A percentile compares a stretch with the other conserved stretches of the same genome.
Evolutionary conservation across 2,329 filamentous ascomycete genomes (phyloP).

Genomic region (Xylaria sp.): DNA sequence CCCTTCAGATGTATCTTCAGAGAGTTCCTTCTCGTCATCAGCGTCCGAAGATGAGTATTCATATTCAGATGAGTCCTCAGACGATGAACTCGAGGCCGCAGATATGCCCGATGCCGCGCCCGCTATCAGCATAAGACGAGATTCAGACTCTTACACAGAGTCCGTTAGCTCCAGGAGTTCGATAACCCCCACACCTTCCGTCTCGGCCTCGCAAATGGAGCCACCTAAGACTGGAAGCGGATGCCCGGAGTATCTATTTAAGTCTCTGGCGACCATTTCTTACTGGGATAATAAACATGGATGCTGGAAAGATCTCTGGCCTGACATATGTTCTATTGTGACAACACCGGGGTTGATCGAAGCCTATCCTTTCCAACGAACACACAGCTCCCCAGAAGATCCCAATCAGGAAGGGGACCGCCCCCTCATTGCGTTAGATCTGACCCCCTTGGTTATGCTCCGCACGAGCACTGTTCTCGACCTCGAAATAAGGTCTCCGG

Average conservation of each 20-base stretch:
- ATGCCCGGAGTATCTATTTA: constrained; percentile 51
- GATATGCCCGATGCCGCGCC: constrained; percentile 65
- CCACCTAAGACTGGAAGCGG: constrained; percentile 55
- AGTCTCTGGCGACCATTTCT: constrained; percentile 61
- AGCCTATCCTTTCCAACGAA: constrained; percentile 53
- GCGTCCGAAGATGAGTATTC: constrained; percentile 55
- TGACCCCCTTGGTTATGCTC: constrained; percentile 89
- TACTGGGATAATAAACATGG: constrained; percentile 67
- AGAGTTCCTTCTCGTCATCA: constrained; percentile 38
- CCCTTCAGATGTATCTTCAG: constrained; percentile 73
- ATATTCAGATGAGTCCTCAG: constrained; percentile 52
- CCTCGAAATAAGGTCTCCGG: constrained; percentile 89
- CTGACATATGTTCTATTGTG: constrained; percentile 59
- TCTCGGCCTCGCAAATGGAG: constrained; percentile 77
- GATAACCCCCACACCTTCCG: constrained; percentile 73
- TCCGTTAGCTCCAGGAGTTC: constrained; percentile 54
- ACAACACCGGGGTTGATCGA: constrained; percentile 66
- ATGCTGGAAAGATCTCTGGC: constrained; percentile 63
- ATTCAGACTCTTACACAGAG: constrained; percentile 40
- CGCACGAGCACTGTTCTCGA: constrained; percentile 91
- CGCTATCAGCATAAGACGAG: constrained; percentile 61
- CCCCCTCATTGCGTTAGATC: constrained; percentile 73
- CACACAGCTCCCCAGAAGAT: constrained; percentile 44
- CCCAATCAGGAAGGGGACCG: constrained; percentile 44
- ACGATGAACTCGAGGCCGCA: constrained; percentile 64